Base-by-base conservation (phyloP, 495 filamentous ascomycete genomes). In the Cenococcum geophilum region DNA sequence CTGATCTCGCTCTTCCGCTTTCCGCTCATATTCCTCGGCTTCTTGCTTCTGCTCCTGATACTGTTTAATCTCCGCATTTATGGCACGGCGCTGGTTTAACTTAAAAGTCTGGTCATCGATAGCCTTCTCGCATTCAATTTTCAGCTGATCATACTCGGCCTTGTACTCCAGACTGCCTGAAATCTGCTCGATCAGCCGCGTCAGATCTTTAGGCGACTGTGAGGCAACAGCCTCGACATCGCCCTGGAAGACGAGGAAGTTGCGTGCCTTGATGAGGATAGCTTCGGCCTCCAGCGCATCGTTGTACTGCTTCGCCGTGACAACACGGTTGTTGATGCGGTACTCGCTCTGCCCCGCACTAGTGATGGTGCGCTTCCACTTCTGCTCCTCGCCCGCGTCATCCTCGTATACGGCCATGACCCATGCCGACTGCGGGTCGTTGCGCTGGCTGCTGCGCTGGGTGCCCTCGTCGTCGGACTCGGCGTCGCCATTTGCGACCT, bases 331-430 rank as follows among this genome's bases (percentile, higher is more conserved):
- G 74, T 99, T 96, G 79, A 99, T 96, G 36, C 92, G 85, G 73
- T 97, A 97, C 71, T 97, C 95, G 83, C 91, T 96, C 21, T 83
- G 83, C 40, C 95, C 93, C 59, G 82, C 79, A 70, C 81, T 89
- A 16, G 93, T 96, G 70, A 99, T 97, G 56, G 84, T 85, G 49
- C 93, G 89, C 74, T 95, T 96, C 93, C 93, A 99, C 68, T 86
- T 82, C 66, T 96, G 91, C 73, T 95, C 89, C 61, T 97, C 92
- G 36, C 92, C 92, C 1, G 91, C 91, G 73, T 97, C 93, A 66
- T 99, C 93, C 71, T 97, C 92, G 74, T 97, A 99, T 36, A 97
- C 91, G 8, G 93, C 93, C 91, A 95, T 97, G 3, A 99, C 93
- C 92, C 92, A 99, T 4, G 93, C 93, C 6, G 86, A 91, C 67